These are phyloP conservation scores for Apostasia shenzhenica DNA, from an alignment of 106 monocot species.

Conservation along the genomic window DNA sequence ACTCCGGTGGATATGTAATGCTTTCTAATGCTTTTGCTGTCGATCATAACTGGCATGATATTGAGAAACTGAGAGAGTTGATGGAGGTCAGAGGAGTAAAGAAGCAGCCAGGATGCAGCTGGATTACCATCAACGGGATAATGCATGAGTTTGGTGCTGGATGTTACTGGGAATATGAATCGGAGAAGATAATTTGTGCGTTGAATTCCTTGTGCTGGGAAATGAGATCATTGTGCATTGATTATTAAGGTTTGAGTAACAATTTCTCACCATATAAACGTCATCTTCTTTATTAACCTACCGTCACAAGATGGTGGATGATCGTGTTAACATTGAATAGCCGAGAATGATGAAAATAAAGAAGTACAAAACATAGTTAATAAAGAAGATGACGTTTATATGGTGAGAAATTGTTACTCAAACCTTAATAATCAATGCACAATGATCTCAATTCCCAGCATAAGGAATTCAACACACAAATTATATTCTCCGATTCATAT, in stretches of 20 bases:
- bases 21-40: constrained; percentile 37
- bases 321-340: no score
- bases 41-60: constrained; percentile 22
- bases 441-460: constrained; percentile 10
- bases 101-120: constrained; percentile 44
- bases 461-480: constrained; percentile 15
- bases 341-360: no score
- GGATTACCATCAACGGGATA: constrained; percentile 28
- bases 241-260: no score
- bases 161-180: constrained; percentile 4
- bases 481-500: constrained; percentile 10
- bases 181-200: constrained; percentile 6
- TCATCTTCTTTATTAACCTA: no score
- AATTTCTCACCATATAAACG: no score
- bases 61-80: constrained; percentile 22
- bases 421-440: no score
- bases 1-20: constrained; percentile 36
- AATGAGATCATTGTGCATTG: constrained; percentile 2
- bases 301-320: no score
- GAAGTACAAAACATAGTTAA: no score
- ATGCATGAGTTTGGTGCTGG: constrained; percentile 31
- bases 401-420: no score
- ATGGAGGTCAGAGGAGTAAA: constrained; percentile 37
- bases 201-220: constrained; percentile 19
- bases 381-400: no score